phyloP scores from a whole-genome alignment of 805 yeast species.

The Maudiozyma barnettii region DNA sequence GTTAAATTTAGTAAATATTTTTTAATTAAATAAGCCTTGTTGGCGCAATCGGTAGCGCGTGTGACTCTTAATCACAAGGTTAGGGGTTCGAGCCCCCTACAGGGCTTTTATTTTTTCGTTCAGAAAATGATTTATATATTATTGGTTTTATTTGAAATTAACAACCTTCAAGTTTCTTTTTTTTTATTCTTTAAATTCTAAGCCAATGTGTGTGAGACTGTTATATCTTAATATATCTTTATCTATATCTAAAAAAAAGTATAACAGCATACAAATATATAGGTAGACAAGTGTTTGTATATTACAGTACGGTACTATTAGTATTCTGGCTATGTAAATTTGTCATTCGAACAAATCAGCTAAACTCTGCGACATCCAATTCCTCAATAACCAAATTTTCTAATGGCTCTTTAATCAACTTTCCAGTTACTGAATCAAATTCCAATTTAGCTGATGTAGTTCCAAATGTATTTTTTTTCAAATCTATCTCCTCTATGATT shows the following conservation, averaged over 20 bases:
- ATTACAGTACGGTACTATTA: too few relatives aligned
- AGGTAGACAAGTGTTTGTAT: too few relatives aligned
- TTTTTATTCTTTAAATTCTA: too few relatives aligned
- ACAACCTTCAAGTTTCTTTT: too few relatives aligned
- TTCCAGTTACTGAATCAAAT: slow-evolving; percentile 7
- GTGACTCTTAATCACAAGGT: slow-evolving; percentile 5
- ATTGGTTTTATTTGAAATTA: too few relatives aligned
- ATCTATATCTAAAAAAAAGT: too few relatives aligned
- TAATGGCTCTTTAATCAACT: slow-evolving; percentile 5
- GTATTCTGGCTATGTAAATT: too few relatives aligned
- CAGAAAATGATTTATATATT: too few relatives aligned
- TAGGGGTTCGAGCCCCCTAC: slow-evolving; percentile 5
- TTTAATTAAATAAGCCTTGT: neutral
- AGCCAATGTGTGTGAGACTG: too few relatives aligned
- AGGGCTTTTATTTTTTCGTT: slow-evolving; percentile 1
- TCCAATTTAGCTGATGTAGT: slow-evolving; percentile 4
- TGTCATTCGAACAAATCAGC: neutral
- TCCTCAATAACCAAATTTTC: slow-evolving; percentile 21
- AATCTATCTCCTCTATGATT: slow-evolving; percentile 5
- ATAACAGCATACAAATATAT: too few relatives aligned
- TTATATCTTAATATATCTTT: too few relatives aligned
- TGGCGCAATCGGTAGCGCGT: slow-evolving; percentile 6
- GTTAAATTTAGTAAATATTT: too few relatives aligned
- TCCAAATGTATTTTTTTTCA: neutral
- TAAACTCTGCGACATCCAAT: slow-evolving; percentile 18